Evolutionary conservation across 768 basidiomycete species (phyloP).

Genomic region (Naganishia antarctica): DNA sequence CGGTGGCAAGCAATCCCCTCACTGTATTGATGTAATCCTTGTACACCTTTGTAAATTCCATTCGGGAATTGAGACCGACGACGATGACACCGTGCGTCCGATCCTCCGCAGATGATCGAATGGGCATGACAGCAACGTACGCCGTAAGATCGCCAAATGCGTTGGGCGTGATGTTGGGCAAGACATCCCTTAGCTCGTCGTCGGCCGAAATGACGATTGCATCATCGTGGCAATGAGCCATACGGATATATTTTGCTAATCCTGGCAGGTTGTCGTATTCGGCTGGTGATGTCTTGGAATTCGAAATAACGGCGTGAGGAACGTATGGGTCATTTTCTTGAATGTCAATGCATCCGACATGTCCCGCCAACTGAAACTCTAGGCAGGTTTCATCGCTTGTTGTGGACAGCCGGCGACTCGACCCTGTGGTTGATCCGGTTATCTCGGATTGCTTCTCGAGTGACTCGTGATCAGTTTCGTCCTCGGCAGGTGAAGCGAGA

Average conservation of each 20-base stretch:
- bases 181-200: background rate
- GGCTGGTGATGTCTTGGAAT: background rate
- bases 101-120: slow-evolving; percentile 31
- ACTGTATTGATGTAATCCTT: slow-evolving; percentile 29
- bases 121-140: slow-evolving; percentile 28
- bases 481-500: background rate
- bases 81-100: slow-evolving; percentile 30
- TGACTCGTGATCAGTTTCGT: background rate
- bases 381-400: background rate
- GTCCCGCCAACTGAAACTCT: background rate
- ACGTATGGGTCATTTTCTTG: background rate
- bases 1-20: slow-evolving; percentile 28
- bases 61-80: slow-evolving; percentile 29
- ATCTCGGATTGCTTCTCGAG: background rate
- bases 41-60: slow-evolving; percentile 27
- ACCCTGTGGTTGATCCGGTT: slow-evolving; percentile 5
- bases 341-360: background rate
- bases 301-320: slow-evolving; percentile 7
- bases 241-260: slow-evolving; percentile 1
- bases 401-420: background rate
- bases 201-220: background rate
- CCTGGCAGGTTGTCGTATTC: background rate
- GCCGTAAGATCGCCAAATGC: slow-evolving; percentile 29
- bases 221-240: slow-evolving; percentile 12
- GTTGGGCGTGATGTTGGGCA: slow-evolving; percentile 19